Conservation (phyloP, 2,329 filamentous ascomycete genomes). For the Colletotrichum caudatum region DNA sequence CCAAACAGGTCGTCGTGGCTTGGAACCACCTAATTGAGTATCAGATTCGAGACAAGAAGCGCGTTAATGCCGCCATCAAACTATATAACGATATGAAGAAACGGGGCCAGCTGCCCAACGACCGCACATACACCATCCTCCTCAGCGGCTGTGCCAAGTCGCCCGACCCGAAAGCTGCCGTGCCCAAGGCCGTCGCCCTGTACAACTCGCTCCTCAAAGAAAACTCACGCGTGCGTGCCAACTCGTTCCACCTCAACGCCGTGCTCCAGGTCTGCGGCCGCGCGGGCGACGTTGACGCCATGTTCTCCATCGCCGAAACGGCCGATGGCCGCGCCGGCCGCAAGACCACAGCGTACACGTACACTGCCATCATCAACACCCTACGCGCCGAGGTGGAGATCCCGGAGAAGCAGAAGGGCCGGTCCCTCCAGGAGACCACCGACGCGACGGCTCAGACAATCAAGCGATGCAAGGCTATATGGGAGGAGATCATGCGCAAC, state of each 20-base stretch:
- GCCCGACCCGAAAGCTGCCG: conserved; percentile 67
- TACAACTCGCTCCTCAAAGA: conserved; percentile 80
- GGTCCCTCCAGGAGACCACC: conserved; percentile 49
- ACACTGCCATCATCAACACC: conserved; percentile 84
- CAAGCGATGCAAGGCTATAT: conserved; percentile 77
- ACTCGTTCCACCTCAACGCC: conserved; percentile 88
- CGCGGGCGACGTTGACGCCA: conserved; percentile 79
- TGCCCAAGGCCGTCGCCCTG: conserved; percentile 77
- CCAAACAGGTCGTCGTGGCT: conserved; percentile 75
- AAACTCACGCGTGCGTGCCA: conserved; percentile 72
- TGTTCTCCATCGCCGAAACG: conserved; percentile 82
- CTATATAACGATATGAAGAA: conserved; percentile 99
- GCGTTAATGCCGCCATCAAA: conserved; percentile 76
- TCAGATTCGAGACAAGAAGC: conserved; percentile 68
- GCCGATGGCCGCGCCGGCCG: conserved; percentile 71
- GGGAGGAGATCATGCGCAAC: conserved; percentile 81
- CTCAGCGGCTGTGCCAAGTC: conserved; percentile 79
- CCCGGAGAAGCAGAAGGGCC: conserved; percentile 45
- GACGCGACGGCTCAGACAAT: conserved; percentile 62
- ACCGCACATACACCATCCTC: conserved; percentile 85
- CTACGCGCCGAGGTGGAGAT: conserved; percentile 65
- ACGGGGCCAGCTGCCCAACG: conserved; percentile 81
- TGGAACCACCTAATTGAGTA: conserved; percentile 91
- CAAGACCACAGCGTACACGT: conserved; percentile 77
- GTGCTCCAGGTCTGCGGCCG: conserved; percentile 84